A percentile compares a stretch with the other conserved stretches of the same genome.
Evolutionary conservation across 106 monocot genomes (phyloP).

Genomic region (Apostasia shenzhenica): DNA sequence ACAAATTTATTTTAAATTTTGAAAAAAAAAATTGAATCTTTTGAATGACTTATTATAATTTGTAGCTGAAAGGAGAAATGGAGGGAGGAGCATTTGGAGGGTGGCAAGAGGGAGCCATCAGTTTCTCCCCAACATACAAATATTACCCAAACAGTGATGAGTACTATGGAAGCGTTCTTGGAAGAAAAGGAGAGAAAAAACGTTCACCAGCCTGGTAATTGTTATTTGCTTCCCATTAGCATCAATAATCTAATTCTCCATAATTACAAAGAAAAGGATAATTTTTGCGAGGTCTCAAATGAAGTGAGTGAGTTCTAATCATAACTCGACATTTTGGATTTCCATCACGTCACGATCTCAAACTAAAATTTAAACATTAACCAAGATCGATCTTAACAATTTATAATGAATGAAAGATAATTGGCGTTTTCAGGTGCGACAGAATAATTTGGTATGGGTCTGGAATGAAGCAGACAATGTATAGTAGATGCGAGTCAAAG

Average conservation of each 20-base stretch:
- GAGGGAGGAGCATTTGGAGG: conserved; percentile 48
- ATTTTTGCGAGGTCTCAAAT: too few species aligned
- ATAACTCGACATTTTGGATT: too few species aligned
- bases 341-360: too few species aligned
- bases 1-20: too few species aligned
- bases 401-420: too few species aligned
- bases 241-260: not conserved
- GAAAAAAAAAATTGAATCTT: too few species aligned
- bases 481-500: conserved; percentile 30
- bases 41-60: not conserved
- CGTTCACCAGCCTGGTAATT: conserved; percentile 49
- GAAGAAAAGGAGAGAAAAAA: conserved; percentile 21
- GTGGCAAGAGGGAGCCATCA: conserved; percentile 59
- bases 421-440: conserved; percentile 33
- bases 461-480: conserved; percentile 27
- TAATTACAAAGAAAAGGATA: too few species aligned
- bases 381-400: too few species aligned
- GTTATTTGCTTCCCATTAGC: too few species aligned
- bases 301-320: too few species aligned
- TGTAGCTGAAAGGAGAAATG: conserved; percentile 27
- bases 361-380: too few species aligned
- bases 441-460: conserved; percentile 43
- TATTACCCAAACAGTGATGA: conserved; percentile 51
- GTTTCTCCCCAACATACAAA: conserved; percentile 70
- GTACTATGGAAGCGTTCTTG: conserved; percentile 24